Evolutionary conservation across 192 early-diverging fungal genomes (phyloP).

Genomic region (Coemansia furcata): DNA sequence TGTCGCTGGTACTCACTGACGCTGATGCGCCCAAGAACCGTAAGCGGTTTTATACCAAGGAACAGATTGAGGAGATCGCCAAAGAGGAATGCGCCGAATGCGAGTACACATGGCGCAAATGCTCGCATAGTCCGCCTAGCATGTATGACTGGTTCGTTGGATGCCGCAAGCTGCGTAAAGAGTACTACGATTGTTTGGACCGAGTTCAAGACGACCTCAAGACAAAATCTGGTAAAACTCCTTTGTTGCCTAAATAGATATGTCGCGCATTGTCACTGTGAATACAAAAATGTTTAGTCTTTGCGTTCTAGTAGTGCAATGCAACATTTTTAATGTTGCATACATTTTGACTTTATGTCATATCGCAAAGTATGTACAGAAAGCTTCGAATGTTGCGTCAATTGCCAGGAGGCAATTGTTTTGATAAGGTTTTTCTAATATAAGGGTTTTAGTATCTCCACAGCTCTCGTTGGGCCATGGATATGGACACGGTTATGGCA

Average conservation of each 20-base stretch:
- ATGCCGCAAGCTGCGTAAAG: conserved; percentile 16
- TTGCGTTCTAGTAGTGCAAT: not conserved
- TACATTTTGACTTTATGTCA: conserved; percentile 34
- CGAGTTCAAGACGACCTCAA: conserved; percentile 16
- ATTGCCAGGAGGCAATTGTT: not conserved
- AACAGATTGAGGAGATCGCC: conserved; percentile 40
- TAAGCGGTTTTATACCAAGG: conserved; percentile 30
- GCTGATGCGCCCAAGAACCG: conserved; percentile 25
- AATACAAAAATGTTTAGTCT: not conserved
- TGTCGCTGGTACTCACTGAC: conserved; percentile 27
- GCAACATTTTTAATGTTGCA: conserved; percentile 8
- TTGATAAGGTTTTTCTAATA: not conserved
- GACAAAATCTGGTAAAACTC: conserved; percentile 15
- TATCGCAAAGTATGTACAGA: conserved; percentile 17
- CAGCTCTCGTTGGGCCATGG: not conserved
- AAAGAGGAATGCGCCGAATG: conserved; percentile 38
- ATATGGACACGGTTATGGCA: not conserved
- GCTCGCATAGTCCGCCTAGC: conserved; percentile 22
- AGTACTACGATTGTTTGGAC: conserved; percentile 28
- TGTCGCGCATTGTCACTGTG: not conserved
- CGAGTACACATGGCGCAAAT: conserved; percentile 37
- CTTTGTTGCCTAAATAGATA: not conserved
- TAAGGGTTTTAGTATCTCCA: not conserved
- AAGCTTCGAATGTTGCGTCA: conserved; percentile 50
- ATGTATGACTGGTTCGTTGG: conserved; percentile 25